Base-by-base conservation (phyloP, 768 basidiomycete species). In the Collybia nuda region DNA sequence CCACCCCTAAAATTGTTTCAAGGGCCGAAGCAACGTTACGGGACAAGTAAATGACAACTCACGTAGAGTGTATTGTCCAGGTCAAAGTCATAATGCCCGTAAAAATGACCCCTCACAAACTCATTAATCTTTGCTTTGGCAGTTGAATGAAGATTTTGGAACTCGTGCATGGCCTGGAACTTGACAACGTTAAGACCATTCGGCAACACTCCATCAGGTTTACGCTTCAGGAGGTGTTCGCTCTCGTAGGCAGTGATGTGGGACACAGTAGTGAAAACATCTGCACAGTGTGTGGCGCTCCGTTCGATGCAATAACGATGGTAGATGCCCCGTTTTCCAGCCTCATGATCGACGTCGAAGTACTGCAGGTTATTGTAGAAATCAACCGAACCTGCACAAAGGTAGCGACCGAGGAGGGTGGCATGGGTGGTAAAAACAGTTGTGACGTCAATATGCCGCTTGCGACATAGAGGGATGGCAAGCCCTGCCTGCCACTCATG, bases 301-400 rank as follows among this genome's bases (percentile, higher is more conserved):
- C 97, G 85, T 67, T 99, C 97, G 67, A 99, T 94, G 68, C 97
- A 99, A 74, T 99, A 98, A 54, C 80, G 72, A 67, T 99, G 97
- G 70, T 99, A 99, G 66, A 99, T 99, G 14, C 97, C 97, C 53
- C 97, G 85, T 73, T 98, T 98, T 37, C 97, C 97, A 0, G 97
- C 97, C 71, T 99, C 97, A 65, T 98, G 96, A 62, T 99, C 97
- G 53, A 98, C 97, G 58, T 99, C 97, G 67, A 99, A 99, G 77
- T 98, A 98, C 67, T 96, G 93, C 17, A 99, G 79, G 67, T 99
- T 98, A 77, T 98, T 99, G 81, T 99, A 99, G 62, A 99, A 99
- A 61, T 99, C 97, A 63, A 98, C 97, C 40, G 86, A 90, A 53
- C 97, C 97, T 1, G 97, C 97, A 61, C 97, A 99, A 57, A 99